These are phyloP conservation scores for Elymus sibiricus DNA, from an alignment of 176 grass and related monocot species.

Conservation along the genomic window DNA sequence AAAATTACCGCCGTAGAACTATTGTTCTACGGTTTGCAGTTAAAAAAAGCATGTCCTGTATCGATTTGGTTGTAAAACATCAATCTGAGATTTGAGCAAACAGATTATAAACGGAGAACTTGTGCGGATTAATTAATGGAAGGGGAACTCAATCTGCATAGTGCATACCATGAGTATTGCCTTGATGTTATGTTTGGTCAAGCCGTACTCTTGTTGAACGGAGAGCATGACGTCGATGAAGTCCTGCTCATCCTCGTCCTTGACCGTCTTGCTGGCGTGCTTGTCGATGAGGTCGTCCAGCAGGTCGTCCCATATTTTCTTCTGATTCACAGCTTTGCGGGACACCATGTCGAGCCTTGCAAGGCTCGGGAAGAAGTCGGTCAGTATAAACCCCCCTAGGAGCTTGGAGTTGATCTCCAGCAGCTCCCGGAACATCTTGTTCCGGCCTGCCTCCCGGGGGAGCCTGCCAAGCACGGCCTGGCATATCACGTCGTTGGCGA, in stretches of 20 bases:
- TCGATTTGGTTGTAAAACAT: background rate
- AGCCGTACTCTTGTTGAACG: background rate
- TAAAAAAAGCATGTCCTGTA: constrained; percentile 52
- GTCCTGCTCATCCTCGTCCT: background rate
- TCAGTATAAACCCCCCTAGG: constrained; percentile 28
- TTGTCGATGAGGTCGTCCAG: constrained; percentile 29
- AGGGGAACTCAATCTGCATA: too few relatives aligned
- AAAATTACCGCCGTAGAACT: too few relatives aligned
- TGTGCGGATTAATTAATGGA: too few relatives aligned
- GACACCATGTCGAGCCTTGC: background rate
- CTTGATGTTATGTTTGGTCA: background rate
- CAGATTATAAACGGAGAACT: too few relatives aligned
- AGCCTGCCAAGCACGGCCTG: constrained; percentile 5
- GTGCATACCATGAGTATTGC: background rate
- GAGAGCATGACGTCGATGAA: background rate
- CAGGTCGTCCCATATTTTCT: constrained; percentile 28
- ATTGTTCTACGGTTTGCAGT: too few relatives aligned
- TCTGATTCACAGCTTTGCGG: background rate
- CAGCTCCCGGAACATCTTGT: constrained; percentile 26
- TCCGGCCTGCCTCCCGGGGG: background rate
- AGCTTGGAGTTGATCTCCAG: constrained; percentile 6
- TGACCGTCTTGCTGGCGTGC: background rate
- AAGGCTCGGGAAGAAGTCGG: constrained; percentile 34
- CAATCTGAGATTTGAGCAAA: background rate
- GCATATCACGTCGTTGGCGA: constrained; percentile 29